Base-by-base conservation (phyloP, 768 basidiomycete species). In the Mycena floridula region DNA sequence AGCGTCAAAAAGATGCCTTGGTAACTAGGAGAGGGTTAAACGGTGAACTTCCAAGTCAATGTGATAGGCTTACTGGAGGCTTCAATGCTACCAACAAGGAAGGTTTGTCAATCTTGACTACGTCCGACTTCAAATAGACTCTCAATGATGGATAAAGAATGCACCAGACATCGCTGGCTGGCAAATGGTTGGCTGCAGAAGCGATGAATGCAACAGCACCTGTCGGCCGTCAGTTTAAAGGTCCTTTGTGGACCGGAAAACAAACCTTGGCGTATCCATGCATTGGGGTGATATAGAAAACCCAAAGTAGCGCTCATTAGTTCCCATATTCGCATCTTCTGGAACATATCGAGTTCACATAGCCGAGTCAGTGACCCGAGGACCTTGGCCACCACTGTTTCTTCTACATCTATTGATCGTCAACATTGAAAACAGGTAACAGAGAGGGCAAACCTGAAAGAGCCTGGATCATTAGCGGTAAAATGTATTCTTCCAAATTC, bases 321-420 rank as follows among this genome's bases (percentile, higher is more conserved):
- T 54, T 98, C 96, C 94, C 96, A 97, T 46, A 96, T 82, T n/a
- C 88, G 79, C 81, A 90, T 89, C 63, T 91, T 92, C 62, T 87
- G 83, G 63, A 98, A 89, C 3, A 98, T 65, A 0, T 90, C 89
- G 7, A 96, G 73, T 58, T 94, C 89, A 50, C 89, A 90, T 13
- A 98, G 73, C 54, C 85, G 91, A 0, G 90, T 90, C 45, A 98
- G 69, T 2, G 93, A 81, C 0, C 76, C 72, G n/a, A 99, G 67
- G 0, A 98, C 96, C 51, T 86, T 84, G 0, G 89, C 89, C 5
- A 96, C 86, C 2, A 98, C 95, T 11, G 80, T 86, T 59, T 98
- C 95, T 61, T 99, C 96, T 6, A 91, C 85, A 59, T 99, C 96
- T 95, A 58, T 32, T 6, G 22, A 22, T 6, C 15, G 20, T 18